These are phyloP conservation scores for Bonia amplexicaulis DNA, from an alignment of 176 grass and related monocot genomes.

Conservation along the genomic window DNA sequence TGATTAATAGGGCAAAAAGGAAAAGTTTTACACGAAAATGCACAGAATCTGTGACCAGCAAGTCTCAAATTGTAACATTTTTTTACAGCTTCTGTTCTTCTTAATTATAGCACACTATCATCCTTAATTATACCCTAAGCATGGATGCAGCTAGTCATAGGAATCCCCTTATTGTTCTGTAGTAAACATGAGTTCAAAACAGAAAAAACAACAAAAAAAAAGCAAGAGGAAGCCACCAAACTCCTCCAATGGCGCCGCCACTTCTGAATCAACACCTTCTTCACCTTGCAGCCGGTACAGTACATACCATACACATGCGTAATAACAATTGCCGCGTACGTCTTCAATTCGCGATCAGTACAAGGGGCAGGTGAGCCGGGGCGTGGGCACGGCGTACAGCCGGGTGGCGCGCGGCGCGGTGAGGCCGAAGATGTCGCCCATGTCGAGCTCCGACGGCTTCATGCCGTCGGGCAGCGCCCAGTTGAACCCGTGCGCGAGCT, in stretches of 20 bases:
- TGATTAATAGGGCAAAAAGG: neutral
- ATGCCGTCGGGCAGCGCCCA: constrained; percentile 70
- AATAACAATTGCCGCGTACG: neutral
- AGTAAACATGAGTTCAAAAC: neutral
- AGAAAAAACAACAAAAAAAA: neutral
- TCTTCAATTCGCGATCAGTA: neutral
- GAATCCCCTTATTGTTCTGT: constrained; percentile 23
- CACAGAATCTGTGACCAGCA: neutral
- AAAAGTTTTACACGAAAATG: neutral
- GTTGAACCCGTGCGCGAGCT: constrained; percentile 65
- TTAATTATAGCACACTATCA: neutral
- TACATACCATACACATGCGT: neutral
- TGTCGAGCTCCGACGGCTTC: constrained; percentile 84
- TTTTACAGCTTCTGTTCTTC: neutral
- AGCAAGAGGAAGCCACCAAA: neutral
- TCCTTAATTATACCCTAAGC: neutral
- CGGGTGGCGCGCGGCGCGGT: constrained; percentile 66
- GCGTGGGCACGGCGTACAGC: constrained; percentile 63
- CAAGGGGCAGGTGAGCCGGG: constrained; percentile 50
- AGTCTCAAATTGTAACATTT: neutral
- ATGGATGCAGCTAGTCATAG: neutral
- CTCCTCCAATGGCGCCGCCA: neutral
- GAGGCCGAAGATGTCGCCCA: constrained; percentile 84
- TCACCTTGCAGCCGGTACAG: neutral
- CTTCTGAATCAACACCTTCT: neutral